Conservation (phyloP, 495 filamentous ascomycete genomes). For the Neurospora sublineolata region DNA sequence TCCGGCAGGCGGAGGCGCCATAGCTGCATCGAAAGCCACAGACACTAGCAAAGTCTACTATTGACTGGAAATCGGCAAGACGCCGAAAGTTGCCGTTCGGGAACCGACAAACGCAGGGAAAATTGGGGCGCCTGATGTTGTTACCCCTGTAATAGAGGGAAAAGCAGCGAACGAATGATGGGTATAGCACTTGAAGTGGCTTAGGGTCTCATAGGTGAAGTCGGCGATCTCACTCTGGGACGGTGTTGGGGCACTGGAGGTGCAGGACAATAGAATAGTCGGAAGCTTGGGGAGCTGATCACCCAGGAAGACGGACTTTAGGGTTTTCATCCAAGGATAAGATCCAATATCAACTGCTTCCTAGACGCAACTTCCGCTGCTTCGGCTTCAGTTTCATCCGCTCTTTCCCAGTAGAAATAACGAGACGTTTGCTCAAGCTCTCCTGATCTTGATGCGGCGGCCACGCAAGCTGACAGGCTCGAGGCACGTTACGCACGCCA, state of each 20-base stretch:
- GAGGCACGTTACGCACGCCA: neutral
- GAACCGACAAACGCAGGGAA: neutral
- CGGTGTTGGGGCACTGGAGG: neutral
- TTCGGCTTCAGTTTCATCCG: neutral
- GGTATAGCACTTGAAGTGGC: neutral
- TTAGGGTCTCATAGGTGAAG: neutral
- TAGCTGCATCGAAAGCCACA: neutral
- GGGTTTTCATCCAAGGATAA: neutral
- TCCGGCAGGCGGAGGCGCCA: neutral
- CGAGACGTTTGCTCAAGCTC: neutral
- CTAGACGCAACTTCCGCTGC: neutral
- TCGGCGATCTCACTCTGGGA: neutral
- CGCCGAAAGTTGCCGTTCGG: neutral
- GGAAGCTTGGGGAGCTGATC: neutral
- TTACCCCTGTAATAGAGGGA: neutral
- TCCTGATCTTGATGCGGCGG: neutral
- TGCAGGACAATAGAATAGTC: neutral
- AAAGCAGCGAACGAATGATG: neutral
- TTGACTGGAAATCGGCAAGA: neutral
- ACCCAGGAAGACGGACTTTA: neutral
- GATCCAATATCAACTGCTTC: neutral
- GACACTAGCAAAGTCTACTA: neutral
- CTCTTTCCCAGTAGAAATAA: neutral
- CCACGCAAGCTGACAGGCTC: neutral
- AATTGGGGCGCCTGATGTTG: neutral